Evolutionary conservation across 2,329 filamentous ascomycete species (phyloP).

Genomic region (Fusarium setosum): DNA sequence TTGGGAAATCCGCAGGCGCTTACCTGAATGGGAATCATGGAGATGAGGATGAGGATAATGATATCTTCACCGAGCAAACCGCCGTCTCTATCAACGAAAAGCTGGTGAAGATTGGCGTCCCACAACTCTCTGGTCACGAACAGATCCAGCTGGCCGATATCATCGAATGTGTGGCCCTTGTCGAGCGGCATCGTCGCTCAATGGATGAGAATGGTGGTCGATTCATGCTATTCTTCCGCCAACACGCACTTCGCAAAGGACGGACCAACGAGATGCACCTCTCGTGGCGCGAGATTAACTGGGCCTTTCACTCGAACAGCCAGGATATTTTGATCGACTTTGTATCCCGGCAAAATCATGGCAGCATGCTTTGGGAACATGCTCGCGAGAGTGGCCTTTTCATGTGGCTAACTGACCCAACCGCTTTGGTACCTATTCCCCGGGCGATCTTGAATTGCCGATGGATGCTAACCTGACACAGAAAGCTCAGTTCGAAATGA

Average conservation of each 20-base stretch:
- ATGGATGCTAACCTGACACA: constrained; percentile 29
- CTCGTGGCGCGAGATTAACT: constrained; percentile 83
- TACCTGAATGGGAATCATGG: constrained; percentile 50
- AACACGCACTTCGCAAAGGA: constrained; percentile 78
- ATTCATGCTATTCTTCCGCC: constrained; percentile 88
- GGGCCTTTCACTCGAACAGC: constrained; percentile 85
- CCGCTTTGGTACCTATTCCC: constrained; percentile 73
- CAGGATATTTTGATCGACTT: constrained; percentile 93
- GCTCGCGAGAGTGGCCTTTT: constrained; percentile 90
- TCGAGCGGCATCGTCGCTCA: constrained; percentile 87
- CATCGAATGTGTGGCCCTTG: constrained; percentile 83
- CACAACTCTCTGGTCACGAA: constrained; percentile 84
- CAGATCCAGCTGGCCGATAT: constrained; percentile 89
- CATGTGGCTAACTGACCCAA: constrained; percentile 89
- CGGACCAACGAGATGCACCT: constrained; percentile 74
- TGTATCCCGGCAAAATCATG: constrained; percentile 82
- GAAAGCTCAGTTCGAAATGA: constrained; percentile 81
- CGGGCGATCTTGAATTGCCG: neutral
- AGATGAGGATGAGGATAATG: constrained; percentile 65
- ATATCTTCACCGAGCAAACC: constrained; percentile 76
- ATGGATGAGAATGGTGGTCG: constrained; percentile 91
- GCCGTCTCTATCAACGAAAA: constrained; percentile 80
- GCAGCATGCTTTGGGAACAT: constrained; percentile 84
- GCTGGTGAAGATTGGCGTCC: constrained; percentile 78
- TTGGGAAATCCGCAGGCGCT: constrained; percentile 48